Conservation (phyloP, 2,329 filamentous ascomycete genomes). For the Pestalotiopsis fici region DNA sequence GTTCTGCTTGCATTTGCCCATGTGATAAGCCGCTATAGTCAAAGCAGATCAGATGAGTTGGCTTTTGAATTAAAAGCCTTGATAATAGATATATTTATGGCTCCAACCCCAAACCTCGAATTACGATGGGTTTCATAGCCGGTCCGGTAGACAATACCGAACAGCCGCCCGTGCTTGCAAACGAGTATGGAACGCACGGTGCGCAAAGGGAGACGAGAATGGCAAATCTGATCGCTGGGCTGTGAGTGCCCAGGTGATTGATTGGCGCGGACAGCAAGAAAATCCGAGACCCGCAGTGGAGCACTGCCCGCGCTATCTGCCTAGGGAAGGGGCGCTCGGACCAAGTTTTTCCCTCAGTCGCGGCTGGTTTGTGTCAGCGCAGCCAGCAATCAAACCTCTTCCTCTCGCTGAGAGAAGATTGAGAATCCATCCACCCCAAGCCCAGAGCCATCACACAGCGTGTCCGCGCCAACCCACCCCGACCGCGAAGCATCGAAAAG, state of each 20-base stretch:
- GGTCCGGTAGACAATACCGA: background rate
- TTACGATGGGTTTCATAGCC: background rate
- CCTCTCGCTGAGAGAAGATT: constrained; percentile 1
- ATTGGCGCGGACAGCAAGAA: background rate
- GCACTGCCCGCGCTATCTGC: background rate
- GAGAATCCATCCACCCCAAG: constrained; percentile 8
- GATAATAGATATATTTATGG: too few relatives aligned
- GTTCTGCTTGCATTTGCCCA: too few relatives aligned
- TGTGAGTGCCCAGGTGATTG: background rate
- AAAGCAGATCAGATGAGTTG: too few relatives aligned
- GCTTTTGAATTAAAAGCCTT: too few relatives aligned
- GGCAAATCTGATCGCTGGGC: too few relatives aligned
- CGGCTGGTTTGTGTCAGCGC: constrained; percentile 3
- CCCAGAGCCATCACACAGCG: constrained; percentile 6
- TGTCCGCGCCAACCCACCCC: constrained; percentile 6
- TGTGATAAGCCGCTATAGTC: too few relatives aligned
- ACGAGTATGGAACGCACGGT: background rate
- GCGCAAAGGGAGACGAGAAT: background rate
- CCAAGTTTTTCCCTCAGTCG: background rate
- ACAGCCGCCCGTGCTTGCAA: background rate
- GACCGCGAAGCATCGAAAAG: constrained; percentile 8
- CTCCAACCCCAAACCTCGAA: too few relatives aligned
- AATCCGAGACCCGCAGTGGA: background rate
- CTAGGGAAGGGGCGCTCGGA: background rate
- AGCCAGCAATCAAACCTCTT: constrained; percentile 7